Evolutionary conservation across 192 early-diverging fungal genomes (phyloP).

Genomic region (Coemansia sp.): DNA sequence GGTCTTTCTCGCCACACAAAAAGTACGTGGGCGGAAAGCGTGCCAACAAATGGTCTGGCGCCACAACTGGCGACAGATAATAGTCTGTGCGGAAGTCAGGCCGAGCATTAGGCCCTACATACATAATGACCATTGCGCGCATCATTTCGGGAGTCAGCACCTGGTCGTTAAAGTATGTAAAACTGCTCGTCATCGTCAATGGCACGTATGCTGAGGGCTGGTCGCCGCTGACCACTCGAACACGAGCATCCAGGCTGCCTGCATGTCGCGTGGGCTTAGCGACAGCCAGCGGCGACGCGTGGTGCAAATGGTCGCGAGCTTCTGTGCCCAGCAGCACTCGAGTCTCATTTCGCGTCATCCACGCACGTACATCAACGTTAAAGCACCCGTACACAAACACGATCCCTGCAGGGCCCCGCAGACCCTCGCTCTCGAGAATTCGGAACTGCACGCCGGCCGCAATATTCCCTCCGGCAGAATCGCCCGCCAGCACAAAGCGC

Average conservation of each 20-base stretch:
- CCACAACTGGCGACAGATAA: conserved; percentile 79
- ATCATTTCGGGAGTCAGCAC: conserved; percentile 77
- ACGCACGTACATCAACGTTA: conserved; percentile 88
- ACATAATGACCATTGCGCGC: conserved; percentile 75
- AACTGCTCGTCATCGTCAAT: conserved; percentile 72
- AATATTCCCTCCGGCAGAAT: conserved; percentile 96
- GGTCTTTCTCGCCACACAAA: conserved; percentile 94
- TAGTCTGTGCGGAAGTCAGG: conserved; percentile 82
- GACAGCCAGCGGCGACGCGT: conserved; percentile 64
- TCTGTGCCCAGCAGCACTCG: conserved; percentile 46
- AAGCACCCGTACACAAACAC: conserved; percentile 89
- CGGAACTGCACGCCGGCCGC: conserved; percentile 75
- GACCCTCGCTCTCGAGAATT: conserved; percentile 62
- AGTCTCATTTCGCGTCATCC: conserved; percentile 70
- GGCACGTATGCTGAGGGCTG: conserved; percentile 32
- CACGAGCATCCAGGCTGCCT: conserved; percentile 31
- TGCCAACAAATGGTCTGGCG: conserved; percentile 81
- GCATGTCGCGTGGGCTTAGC: conserved; percentile 14
- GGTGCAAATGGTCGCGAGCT: conserved; percentile 66
- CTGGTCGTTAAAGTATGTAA: conserved; percentile 84
- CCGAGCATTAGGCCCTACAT: conserved; percentile 77
- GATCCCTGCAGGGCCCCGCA: conserved; percentile 73
- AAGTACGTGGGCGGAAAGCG: conserved; percentile 90
- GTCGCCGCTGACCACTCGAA: conserved; percentile 21
- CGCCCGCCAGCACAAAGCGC: conserved; percentile 78